A percentile compares a stretch with the other conserved stretches of the same genome.
phyloP scores from a whole-genome alignment of 352 stramenopile species.

The Pythium brachiatum region DNA sequence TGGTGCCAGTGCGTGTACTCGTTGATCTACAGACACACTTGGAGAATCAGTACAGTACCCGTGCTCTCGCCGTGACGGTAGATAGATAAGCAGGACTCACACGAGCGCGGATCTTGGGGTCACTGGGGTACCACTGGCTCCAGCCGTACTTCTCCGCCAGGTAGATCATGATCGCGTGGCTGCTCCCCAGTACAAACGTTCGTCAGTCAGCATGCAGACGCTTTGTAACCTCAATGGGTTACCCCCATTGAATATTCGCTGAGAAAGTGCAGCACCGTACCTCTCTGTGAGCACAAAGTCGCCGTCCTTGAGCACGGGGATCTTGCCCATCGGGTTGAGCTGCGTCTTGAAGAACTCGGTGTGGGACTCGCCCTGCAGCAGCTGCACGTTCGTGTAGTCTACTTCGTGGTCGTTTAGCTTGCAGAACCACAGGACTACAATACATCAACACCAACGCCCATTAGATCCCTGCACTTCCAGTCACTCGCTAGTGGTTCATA shows the following conservation, averaged over 20 bases:
- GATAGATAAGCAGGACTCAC: too few relatives aligned
- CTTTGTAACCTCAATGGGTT: too few relatives aligned
- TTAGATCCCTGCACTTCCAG: not conserved
- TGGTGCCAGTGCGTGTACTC: constrained; percentile 84
- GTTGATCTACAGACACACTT: constrained; percentile 43
- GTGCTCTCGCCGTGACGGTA: too few relatives aligned
- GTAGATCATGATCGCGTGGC: constrained; percentile 77
- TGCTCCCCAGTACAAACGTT: constrained; percentile 8
- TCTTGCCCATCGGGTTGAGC: constrained; percentile 62
- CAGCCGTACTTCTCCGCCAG: constrained; percentile 66
- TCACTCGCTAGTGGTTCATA: too few relatives aligned
- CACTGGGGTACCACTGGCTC: constrained; percentile 55
- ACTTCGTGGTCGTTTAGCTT: constrained; percentile 65
- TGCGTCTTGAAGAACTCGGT: constrained; percentile 44
- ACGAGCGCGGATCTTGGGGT: constrained; percentile 58
- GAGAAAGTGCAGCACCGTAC: constrained; percentile 17
- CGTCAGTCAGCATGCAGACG: not conserved
- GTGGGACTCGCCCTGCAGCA: constrained; percentile 46
- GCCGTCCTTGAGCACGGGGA: constrained; percentile 66
- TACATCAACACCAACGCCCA: not conserved
- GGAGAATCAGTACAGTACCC: not conserved
- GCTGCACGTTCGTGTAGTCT: constrained; percentile 55
- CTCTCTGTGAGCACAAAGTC: constrained; percentile 68
- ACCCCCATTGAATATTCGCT: too few relatives aligned
- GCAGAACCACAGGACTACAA: constrained; percentile 66